Conservation (phyloP, 331 rosid genomes). For the Quercus phellos region DNA sequence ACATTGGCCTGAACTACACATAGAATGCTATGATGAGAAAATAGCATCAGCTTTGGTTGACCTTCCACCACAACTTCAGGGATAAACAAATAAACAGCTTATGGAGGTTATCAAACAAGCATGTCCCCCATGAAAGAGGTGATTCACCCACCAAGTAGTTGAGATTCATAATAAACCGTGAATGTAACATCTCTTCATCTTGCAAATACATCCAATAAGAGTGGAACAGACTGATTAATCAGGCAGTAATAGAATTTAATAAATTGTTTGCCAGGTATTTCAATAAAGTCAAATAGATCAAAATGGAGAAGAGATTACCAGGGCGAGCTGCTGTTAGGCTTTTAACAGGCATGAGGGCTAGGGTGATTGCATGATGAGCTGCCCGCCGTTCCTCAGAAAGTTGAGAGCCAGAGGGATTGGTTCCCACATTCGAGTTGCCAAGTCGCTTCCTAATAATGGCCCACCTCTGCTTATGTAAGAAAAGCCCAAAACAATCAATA, state of each 20-base stretch:
- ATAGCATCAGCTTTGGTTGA: background rate
- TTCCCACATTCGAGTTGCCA: conserved; percentile 38
- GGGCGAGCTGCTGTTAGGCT: conserved; percentile 46
- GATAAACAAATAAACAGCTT: background rate
- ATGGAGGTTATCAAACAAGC: background rate
- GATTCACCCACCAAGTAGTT: background rate
- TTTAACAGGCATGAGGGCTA: conserved; percentile 71
- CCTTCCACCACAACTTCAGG: background rate
- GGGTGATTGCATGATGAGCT: conserved; percentile 68
- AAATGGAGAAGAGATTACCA: conserved; percentile 42
- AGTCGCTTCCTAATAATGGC: conserved; percentile 56
- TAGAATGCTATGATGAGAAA: too few species aligned
- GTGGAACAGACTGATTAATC: background rate
- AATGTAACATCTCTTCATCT: background rate
- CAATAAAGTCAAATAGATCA: background rate
- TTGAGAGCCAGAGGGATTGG: conserved; percentile 38
- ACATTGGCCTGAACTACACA: background rate
- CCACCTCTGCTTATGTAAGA: conserved; percentile 68
- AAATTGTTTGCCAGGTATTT: background rate
- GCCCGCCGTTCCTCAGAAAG: conserved; percentile 75
- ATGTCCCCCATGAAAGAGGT: background rate
- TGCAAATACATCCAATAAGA: background rate
- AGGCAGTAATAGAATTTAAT: conserved; percentile 2
- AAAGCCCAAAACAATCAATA: conserved; percentile 26
- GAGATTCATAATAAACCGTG: background rate